Evolutionary conservation across 2,329 filamentous ascomycete genomes (phyloP).

Genomic region (Xylaria sp.): DNA sequence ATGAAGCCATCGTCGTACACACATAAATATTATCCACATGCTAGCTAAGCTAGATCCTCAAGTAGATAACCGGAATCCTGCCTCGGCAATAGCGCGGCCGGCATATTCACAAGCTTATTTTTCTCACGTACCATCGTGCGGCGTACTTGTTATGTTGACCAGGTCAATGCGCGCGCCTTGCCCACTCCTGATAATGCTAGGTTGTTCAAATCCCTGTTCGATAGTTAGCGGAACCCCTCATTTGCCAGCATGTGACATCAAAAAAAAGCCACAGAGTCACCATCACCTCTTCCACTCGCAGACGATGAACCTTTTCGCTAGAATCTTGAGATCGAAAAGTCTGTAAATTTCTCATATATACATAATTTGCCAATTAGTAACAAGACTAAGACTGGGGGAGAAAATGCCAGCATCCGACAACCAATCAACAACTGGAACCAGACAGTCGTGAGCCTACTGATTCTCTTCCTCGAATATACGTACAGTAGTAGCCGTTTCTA

Average conservation of each 20-base stretch:
- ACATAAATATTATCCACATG: background rate
- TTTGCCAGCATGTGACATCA: background rate
- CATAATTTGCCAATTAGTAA: background rate
- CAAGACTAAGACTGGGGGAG: background rate
- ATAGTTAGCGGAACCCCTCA: constrained; percentile 6
- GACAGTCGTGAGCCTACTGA: background rate
- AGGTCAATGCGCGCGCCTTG: background rate
- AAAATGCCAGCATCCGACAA: background rate
- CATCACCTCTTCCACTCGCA: background rate
- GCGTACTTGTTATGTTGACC: background rate
- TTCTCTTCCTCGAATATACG: background rate
- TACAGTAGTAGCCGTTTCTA: background rate
- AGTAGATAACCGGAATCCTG: background rate
- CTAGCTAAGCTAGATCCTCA: background rate
- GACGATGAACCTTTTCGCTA: background rate
- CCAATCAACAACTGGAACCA: background rate
- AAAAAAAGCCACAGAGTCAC: background rate
- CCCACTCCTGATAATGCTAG: background rate
- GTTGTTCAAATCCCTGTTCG: background rate
- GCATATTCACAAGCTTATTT: background rate
- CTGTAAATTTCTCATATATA: background rate
- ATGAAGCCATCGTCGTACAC: no score
- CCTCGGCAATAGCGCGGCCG: constrained; percentile 8
- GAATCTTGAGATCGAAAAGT: background rate
- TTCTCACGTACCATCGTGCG: background rate